phyloP scores from a whole-genome alignment of 257 asterid genomes.

The Capsicum baccatum region DNA sequence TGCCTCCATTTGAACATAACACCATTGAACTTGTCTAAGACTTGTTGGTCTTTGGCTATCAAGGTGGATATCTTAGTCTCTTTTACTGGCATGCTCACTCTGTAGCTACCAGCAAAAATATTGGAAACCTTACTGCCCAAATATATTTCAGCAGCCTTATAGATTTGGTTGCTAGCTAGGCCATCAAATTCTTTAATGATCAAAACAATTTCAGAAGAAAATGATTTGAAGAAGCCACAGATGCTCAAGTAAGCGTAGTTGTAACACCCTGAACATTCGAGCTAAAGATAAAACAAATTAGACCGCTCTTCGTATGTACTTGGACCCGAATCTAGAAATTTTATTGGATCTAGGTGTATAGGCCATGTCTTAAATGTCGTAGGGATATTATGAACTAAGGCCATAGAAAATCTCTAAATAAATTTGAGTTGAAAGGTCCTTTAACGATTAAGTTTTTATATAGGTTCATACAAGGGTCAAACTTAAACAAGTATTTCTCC shows the following conservation, averaged over 20 bases:
- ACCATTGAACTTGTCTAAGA: slow-evolving; percentile 45
- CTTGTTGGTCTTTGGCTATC: slow-evolving; percentile 42
- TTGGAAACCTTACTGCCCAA: slow-evolving; percentile 45
- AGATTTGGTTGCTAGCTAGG: slow-evolving; percentile 47
- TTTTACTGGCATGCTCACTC: slow-evolving; percentile 49
- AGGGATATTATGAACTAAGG: no score
- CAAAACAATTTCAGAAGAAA: slow-evolving; percentile 44
- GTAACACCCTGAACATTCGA: no score
- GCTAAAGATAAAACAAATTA: no score
- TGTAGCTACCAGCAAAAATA: slow-evolving; percentile 35
- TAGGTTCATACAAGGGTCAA: no score
- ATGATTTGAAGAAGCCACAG: slow-evolving; percentile 37
- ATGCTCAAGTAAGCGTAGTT: slow-evolving; percentile 35
- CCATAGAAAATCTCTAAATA: no score
- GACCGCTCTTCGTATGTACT: no score
- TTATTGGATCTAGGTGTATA: no score
- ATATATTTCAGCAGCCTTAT: slow-evolving; percentile 50
- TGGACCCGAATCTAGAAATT: no score
- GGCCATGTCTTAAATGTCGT: no score
- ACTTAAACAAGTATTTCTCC: no score
- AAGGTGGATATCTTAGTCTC: slow-evolving; percentile 49
- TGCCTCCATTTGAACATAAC: slow-evolving; percentile 49
- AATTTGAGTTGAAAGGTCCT: no score
- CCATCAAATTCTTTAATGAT: slow-evolving; percentile 44
- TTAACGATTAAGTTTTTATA: no score